Percentiles rank a stretch among this genome's conserved stretches.
These are phyloP conservation scores for Nitzschia sp. DNA, from an alignment of 108 stramenopile species.

Conservation along the genomic window DNA sequence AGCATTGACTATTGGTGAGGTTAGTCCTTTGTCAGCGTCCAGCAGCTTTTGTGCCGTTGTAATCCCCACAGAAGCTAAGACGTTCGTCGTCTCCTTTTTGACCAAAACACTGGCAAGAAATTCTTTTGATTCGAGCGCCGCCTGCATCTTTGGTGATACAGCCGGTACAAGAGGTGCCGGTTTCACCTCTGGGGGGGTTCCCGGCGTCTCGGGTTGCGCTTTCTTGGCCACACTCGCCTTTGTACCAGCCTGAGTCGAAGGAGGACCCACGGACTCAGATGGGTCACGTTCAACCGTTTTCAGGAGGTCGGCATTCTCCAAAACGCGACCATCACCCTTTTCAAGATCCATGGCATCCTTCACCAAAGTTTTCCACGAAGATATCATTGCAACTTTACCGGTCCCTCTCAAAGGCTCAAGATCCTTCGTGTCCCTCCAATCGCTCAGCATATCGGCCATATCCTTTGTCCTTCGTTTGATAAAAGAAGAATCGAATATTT, in stretches of 20 bases:
- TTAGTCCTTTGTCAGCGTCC: conserved; percentile 14
- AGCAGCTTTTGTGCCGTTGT: conserved; percentile 42
- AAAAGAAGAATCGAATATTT: conserved; percentile 29
- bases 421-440: conserved; percentile 32
- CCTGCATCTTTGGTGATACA: neutral
- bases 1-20: conserved; percentile 13
- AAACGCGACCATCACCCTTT: conserved; percentile 14
- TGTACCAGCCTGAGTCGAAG: neutral
- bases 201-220: neutral
- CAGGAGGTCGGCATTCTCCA: conserved; percentile 21
- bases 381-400: conserved; percentile 56
- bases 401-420: conserved; percentile 43
- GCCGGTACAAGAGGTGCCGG: neutral
- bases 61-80: conserved; percentile 34
- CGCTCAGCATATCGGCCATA: conserved; percentile 31
- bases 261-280: neutral
- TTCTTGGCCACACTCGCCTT: neutral
- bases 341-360: conserved; percentile 40
- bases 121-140: conserved; percentile 5
- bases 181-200: neutral
- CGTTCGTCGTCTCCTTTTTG: conserved; percentile 9
- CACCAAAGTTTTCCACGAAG: conserved; percentile 47
- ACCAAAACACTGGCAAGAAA: conserved; percentile 7
- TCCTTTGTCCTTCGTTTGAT: conserved; percentile 36
- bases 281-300: conserved; percentile 2